phyloP scores from a whole-genome alignment of 2,329 filamentous ascomycete species.

The Proliferodiscus dingleyae region DNA sequence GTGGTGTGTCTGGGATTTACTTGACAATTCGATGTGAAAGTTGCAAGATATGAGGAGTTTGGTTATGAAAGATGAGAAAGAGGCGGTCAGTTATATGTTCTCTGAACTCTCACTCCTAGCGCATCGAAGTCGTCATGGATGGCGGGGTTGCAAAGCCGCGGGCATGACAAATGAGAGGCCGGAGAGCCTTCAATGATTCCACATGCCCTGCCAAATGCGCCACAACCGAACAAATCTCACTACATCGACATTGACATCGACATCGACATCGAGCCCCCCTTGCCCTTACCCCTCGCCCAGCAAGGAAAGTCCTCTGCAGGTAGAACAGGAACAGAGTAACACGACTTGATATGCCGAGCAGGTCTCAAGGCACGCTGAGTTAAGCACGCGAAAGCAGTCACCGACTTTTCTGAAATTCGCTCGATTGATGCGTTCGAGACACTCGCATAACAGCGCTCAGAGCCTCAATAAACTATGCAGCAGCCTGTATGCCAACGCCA shows the following conservation, averaged over 20 bases:
- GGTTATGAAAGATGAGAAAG: background rate
- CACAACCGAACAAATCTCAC: too few relatives aligned
- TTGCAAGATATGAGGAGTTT: too few relatives aligned
- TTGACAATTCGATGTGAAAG: background rate
- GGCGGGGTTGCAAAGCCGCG: background rate
- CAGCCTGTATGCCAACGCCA: constrained; percentile 9
- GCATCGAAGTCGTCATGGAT: constrained; percentile 1
- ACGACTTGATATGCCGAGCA: too few relatives aligned
- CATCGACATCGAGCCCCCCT: too few relatives aligned
- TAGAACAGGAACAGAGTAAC: too few relatives aligned
- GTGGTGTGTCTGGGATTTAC: background rate
- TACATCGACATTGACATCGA: too few relatives aligned
- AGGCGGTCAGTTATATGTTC: background rate
- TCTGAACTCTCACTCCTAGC: background rate
- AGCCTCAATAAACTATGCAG: constrained; percentile 8
- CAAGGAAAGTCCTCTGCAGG: too few relatives aligned
- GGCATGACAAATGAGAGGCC: background rate
- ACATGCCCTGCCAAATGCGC: background rate
- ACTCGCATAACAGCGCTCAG: too few relatives aligned
- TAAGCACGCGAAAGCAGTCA: too few relatives aligned
- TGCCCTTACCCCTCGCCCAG: too few relatives aligned
- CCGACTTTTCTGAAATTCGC: background rate
- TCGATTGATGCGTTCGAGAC: too few relatives aligned
- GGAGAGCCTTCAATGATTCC: background rate
- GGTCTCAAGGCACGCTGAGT: too few relatives aligned